These are phyloP conservation scores for Corymbia citriodora DNA, from an alignment of 441 rosid genomes.

Conservation along the genomic window DNA sequence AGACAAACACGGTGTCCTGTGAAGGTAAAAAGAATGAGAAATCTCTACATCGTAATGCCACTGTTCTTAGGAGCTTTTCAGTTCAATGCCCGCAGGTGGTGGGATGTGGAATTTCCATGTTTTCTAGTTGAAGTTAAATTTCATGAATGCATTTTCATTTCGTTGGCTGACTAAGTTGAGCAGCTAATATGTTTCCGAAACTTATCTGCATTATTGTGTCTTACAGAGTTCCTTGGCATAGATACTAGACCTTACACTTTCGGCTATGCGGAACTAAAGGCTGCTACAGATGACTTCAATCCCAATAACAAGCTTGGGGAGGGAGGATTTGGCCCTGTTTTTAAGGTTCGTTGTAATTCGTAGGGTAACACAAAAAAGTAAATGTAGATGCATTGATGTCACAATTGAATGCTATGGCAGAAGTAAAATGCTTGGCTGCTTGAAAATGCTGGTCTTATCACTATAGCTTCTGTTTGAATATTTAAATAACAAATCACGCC, in stretches of 20 bases:
- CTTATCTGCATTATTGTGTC: conserved; percentile 8
- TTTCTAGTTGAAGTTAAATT: background rate
- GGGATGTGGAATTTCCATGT: background rate
- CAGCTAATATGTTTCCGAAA: background rate
- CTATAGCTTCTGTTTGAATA: background rate
- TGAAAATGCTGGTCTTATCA: background rate
- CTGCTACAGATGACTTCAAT: conserved; percentile 8
- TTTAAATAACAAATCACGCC: too few relatives aligned
- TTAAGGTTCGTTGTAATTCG: background rate
- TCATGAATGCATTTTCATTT: background rate
- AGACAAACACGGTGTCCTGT: background rate
- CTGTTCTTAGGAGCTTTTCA: background rate
- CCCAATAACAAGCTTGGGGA: conserved; percentile 10
- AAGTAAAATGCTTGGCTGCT: background rate
- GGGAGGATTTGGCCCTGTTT: conserved; percentile 14
- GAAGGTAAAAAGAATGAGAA: background rate
- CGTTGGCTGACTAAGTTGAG: background rate
- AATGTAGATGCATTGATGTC: background rate
- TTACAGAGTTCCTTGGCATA: background rate
- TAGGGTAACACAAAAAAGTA: background rate
- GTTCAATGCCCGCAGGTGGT: background rate
- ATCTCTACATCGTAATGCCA: background rate
- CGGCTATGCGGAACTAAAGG: conserved; percentile 2
- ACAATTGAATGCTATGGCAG: background rate
- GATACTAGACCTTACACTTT: conserved; percentile 6